Evolutionary conservation across 108 stramenopile genomes (phyloP).

Genomic region (Skeletonema grethae): DNA sequence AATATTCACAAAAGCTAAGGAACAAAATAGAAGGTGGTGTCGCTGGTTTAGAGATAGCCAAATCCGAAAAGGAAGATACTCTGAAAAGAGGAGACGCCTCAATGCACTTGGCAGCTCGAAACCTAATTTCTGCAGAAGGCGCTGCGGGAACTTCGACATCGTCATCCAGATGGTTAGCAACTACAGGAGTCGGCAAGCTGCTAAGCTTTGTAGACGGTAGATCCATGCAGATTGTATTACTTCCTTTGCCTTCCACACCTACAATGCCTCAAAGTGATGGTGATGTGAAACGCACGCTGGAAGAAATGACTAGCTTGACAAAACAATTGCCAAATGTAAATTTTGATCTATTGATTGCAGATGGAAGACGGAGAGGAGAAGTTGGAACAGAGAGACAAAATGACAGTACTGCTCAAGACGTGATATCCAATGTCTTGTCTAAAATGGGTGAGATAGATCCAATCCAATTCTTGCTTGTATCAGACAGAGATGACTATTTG

Average conservation of each 20-base stretch:
- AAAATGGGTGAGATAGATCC: constrained; percentile 26
- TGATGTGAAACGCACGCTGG: constrained; percentile 24
- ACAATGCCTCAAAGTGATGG: constrained; percentile 31
- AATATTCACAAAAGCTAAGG: constrained; percentile 72
- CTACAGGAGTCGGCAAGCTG: constrained; percentile 69
- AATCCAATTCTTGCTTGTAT: constrained; percentile 57
- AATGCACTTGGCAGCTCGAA: constrained; percentile 75
- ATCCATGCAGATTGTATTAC: constrained; percentile 73
- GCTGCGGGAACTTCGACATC: constrained; percentile 7
- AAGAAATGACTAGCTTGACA: constrained; percentile 58
- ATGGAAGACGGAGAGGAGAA: constrained; percentile 42
- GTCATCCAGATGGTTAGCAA: constrained; percentile 71
- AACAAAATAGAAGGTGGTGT: constrained; percentile 68
- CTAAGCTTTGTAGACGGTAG: constrained; percentile 65
- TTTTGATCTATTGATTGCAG: constrained; percentile 44
- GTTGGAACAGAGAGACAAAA: constrained; percentile 30
- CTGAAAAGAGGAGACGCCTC: constrained; percentile 64
- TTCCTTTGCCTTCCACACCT: constrained; percentile 57
- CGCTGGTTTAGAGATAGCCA: constrained; percentile 73
- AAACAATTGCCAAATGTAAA: constrained; percentile 63
- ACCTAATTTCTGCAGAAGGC: constrained; percentile 30
- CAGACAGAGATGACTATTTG: constrained; percentile 80
- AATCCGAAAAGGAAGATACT: constrained; percentile 60
- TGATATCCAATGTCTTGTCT: constrained; percentile 23
- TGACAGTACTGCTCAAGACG: constrained; percentile 50